These are phyloP conservation scores for Colletotrichum lini DNA, from an alignment of 2,329 filamentous ascomycete genomes.

Conservation along the genomic window DNA sequence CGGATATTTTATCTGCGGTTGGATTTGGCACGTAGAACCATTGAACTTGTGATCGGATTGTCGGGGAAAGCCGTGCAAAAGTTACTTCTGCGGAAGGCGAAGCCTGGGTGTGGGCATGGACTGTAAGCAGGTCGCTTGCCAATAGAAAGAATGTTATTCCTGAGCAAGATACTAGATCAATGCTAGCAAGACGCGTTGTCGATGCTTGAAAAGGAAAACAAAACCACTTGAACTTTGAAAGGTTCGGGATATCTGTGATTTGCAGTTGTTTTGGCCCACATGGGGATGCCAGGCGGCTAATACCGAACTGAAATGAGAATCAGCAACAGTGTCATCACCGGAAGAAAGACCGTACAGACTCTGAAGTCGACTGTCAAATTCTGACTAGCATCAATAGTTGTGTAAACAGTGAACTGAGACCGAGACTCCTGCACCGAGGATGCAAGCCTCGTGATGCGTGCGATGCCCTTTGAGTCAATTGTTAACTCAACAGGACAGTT, in stretches of 20 bases:
- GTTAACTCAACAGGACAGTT: neutral
- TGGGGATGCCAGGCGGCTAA: neutral
- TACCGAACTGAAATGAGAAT: neutral
- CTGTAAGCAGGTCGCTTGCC: neutral
- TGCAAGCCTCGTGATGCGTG: neutral
- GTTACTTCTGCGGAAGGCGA: slow-evolving; percentile 5
- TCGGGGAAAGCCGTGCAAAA: neutral
- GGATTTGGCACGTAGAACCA: slow-evolving; percentile 11
- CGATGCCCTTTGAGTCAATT: slow-evolving; percentile 8
- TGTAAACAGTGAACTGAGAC: slow-evolving; percentile 1
- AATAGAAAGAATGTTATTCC: slow-evolving; percentile 12
- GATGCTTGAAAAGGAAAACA: neutral
- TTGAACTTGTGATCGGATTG: neutral
- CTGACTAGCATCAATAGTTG: neutral
- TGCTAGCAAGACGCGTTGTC: neutral
- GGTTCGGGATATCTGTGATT: slow-evolving; percentile 11
- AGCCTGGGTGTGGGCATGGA: slow-evolving; percentile 1
- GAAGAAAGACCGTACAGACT: neutral
- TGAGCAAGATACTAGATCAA: neutral
- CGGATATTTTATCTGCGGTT: slow-evolving; percentile 8
- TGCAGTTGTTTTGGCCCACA: neutral
- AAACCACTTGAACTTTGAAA: neutral
- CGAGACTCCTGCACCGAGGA: neutral
- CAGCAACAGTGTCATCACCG: neutral
- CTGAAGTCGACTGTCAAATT: slow-evolving; percentile 2